Evolutionary conservation across 1,284 basidiomycete genomes (phyloP), one percentile per base, ranked within the genome.

Genomic region (Taiwanofungus camphoratus): DNA sequence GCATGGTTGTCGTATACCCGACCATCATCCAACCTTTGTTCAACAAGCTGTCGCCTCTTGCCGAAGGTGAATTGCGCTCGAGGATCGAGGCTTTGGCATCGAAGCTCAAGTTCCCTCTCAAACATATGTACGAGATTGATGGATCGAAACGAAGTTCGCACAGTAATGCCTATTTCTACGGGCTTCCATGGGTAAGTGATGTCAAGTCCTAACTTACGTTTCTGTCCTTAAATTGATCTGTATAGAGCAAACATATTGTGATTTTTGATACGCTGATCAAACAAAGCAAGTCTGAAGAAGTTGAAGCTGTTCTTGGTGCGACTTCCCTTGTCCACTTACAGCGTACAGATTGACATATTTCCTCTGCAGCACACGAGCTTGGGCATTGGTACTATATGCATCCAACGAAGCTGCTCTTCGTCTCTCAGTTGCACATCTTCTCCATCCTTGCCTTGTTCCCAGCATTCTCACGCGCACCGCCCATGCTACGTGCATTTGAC

Each of bases 241-340:
- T n/a, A 18, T 34, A 76, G 67, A 86, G 82, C 61, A 95, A 95
- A 60, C 92, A 94, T 63, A 94, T 99, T 55, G 94, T 98, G 60
- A 87, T 99, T 55, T 99, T 92, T 61, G 95, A 98, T 61, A 98
- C 95, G 0, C 77, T 99, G 48, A 90, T 98, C 61, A 86, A 94
- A 57, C 82, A 97, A 60, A 87, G 82, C 60, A 80, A 82, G 45
- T 77, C 92, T 0, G 87, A 88, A 22, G 89, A 94, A 63, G 89
- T 96, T 18, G 92, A 94, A 56, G 92, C 92, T 16, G 90, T 95
- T 19, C 73, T 84, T 40, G 72, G 71, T 72, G 49, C 20, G 62
- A 48, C 18, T 6, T 5, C 26, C 12, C 24, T 46, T 26, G 23
- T 41, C 21, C 8, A 24, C 16, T 15, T 27, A 35, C 30, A 13